Conservation (phyloP, 1,139 yeast genomes). For the Arxiozyma slooffiae region DNA sequence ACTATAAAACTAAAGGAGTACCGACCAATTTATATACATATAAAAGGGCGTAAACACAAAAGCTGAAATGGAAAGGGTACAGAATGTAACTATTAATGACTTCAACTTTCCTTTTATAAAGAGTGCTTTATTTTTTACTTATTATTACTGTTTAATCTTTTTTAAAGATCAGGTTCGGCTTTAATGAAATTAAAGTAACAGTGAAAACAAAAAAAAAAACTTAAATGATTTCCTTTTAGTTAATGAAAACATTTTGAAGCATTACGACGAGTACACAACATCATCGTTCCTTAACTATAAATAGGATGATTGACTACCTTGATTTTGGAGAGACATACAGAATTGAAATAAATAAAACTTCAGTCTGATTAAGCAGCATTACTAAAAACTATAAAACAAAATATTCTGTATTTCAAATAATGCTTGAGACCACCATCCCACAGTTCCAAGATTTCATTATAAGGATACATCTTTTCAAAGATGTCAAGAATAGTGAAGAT, state of each 20-base stretch:
- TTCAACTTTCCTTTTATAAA: not conserved
- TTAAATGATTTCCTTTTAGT: too few species aligned
- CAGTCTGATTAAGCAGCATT: too few species aligned
- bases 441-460: constrained; percentile 36
- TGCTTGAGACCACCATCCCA: constrained; percentile 28
- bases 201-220: too few species aligned
- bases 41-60: not conserved
- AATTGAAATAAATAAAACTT: too few species aligned
- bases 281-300: too few species aligned
- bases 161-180: not conserved
- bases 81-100: not conserved
- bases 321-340: too few species aligned
- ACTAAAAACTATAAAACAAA: too few species aligned
- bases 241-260: too few species aligned
- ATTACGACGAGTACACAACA: not conserved
- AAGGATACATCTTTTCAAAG: constrained; percentile 33
- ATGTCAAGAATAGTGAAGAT: constrained; percentile 36
- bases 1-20: not conserved
- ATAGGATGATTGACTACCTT: not conserved
- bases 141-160: too few species aligned
- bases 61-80: not conserved
- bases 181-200: too few species aligned
- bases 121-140: not conserved
- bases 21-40: not conserved
- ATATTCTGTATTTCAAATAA: not conserved